Percentiles rank a stretch among this genome's conserved stretches.
phyloP scores from a whole-genome alignment of 345 rosid genomes.

The Citrus hindsii region DNA sequence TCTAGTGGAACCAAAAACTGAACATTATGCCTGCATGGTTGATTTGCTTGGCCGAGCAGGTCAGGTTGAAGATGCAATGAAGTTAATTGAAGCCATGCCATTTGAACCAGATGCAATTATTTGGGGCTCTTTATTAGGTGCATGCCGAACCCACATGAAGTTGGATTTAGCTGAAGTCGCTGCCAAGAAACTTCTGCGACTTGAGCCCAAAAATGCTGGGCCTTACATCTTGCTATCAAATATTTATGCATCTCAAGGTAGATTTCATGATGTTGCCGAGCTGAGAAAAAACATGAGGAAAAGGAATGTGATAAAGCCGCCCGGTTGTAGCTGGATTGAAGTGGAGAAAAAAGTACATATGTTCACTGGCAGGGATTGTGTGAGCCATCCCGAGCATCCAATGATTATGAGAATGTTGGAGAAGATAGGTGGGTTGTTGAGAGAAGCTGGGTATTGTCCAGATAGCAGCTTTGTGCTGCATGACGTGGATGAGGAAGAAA shows the following conservation, averaged over 20 bases:
- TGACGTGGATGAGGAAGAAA: conserved; percentile 87
- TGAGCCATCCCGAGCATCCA: conserved; percentile 52
- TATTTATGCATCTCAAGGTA: conserved; percentile 63
- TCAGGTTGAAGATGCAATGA: conserved; percentile 56
- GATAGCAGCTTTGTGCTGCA: conserved; percentile 74
- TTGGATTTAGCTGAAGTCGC: conserved; percentile 75
- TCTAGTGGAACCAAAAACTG: conserved; percentile 45
- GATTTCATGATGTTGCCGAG: conserved; percentile 58
- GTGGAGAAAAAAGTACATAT: conserved; percentile 58
- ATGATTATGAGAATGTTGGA: conserved; percentile 51
- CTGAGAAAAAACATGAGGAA: conserved; percentile 53
- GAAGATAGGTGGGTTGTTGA: conserved; percentile 48
- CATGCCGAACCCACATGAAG: conserved; percentile 62
- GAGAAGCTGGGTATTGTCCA: conserved; percentile 72
- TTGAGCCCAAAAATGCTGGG: conserved; percentile 74
- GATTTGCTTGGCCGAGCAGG: conserved; percentile 90
- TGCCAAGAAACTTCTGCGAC: conserved; percentile 52
- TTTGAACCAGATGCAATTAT: conserved; percentile 71
- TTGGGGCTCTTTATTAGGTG: conserved; percentile 82
- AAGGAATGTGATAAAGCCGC: conserved; percentile 52
- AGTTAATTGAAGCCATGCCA: conserved; percentile 57
- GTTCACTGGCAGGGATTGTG: conserved; percentile 59
- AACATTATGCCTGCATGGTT: conserved; percentile 77
- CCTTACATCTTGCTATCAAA: conserved; percentile 65
- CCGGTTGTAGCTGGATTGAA: conserved; percentile 86